Evolutionary conservation across 768 basidiomycete genomes (phyloP), one percentile per base, ranked within the genome.

Genomic region (Russula brevipes): DNA sequence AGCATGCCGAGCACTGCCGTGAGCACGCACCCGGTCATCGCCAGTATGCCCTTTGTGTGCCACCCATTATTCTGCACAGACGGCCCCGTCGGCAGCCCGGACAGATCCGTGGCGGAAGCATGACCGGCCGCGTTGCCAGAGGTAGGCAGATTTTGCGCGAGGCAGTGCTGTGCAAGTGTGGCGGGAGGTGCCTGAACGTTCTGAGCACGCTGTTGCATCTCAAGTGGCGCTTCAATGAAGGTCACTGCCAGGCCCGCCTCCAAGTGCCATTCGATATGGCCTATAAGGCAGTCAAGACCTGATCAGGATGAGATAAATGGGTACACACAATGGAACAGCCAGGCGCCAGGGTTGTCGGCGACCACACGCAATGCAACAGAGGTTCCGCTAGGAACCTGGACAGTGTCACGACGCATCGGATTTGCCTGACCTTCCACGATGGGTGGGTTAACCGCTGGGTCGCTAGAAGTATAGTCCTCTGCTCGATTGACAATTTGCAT

Each of bases 291-390:
- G 51, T 60, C 17, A 69, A 59, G 41, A 30, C 42, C 1, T 46
- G 30, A 33, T 17, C 11, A n/a, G 46, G 41, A 49, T 9, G 24
- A 46, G 38, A 35, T 14, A 19, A 38, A 14, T 52, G 24, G 35
- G 54, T 55, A 77, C 86, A 59, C 70, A 87, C 86, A 93, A 72
- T 91, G 90, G 72, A 93, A 82, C 66, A 93, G 73, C 89, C 92
- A 95, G 8, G 82, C 86, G 11, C 96, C 96, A 1, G 96, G 96
- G 75, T 98, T 98, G 73, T 98, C 91, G 1, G 92, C 91, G 52
- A 87, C 76, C 69, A 94, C 74, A 24, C 93, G 85, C 50, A 99
- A 75, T 0, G 89, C 89, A 11, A 82, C 88, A 3, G 85, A 85
- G 19, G 81, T 74, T 62, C 79, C 80, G 4, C 84, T 80, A 3